Evolutionary conservation across 257 asterid species (phyloP), one percentile per base, ranked within the genome.

Genomic region (Solanum sitiens): DNA sequence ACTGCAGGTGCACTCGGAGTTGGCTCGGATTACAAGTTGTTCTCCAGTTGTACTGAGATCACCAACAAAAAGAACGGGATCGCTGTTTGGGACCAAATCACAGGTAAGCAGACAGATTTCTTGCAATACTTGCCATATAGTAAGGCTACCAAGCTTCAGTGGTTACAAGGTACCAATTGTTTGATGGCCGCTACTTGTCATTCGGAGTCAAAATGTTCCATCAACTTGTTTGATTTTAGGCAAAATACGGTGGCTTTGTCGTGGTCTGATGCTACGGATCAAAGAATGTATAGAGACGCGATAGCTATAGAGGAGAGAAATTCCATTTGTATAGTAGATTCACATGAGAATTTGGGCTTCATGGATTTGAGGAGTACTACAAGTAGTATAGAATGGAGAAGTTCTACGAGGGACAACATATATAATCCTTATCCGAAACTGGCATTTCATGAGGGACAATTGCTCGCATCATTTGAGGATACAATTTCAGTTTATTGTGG

Each of bases 341-440:
- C 93, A 88, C 96, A 93, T 53, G 89, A 93, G 98, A 72, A 98
- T 94, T 56, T 95, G 93, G 99, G 99, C 85, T 96, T 95, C 42
- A 93, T 94, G 95, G 98, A 96, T 87, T 86, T 94, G 91, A 93
- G 98, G 87, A 89, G 92, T 20, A 37, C 89, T 2, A 84, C 92
- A 95, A 98, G 91, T 7, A 21, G 70, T 61, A n/a, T 61, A 61
- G n/a, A 21, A 20, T 61, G 70, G 70, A 61, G 30, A 23, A 21
- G n/a, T 56, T 1, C 25, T 15, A 16, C 3, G 9, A 53, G 21
- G 63, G 23, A 16, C 23, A 0, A 15, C 59, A 9, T 10, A 9
- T 10, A 8, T 9, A 9, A 44, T 95, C 94, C 98, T 85, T 95
- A 90, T n/a, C 98, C 98, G 1, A 96, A 96, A 89, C 89, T 96